A percentile compares a stretch with the other conserved stretches of the same genome.
Evolutionary conservation across 192 early-diverging fungal species (phyloP).

Genomic region (Coemansia sp.): DNA sequence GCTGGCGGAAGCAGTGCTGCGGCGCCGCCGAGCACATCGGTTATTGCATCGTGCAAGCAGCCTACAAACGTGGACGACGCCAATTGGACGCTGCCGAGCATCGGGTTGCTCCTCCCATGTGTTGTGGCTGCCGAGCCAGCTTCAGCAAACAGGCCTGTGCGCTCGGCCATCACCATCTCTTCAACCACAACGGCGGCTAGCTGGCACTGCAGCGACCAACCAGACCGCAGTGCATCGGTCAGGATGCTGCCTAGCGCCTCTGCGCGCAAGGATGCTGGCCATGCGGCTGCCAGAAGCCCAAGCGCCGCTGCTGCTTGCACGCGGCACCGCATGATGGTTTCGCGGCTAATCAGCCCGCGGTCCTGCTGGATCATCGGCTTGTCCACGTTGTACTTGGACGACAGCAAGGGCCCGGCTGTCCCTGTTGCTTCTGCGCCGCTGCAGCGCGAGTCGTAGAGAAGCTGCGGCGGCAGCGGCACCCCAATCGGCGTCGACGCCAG

Average conservation of each 20-base stretch:
- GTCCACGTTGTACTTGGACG: slow-evolving; percentile 77
- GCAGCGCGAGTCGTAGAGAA: slow-evolving; percentile 30
- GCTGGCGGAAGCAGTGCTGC: not conserved
- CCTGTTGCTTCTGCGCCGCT: not conserved
- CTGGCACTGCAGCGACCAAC: slow-evolving; percentile 78
- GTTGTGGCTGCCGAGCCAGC: too few relatives aligned
- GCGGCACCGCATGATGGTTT: slow-evolving; percentile 81
- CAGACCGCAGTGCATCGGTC: slow-evolving; percentile 64
- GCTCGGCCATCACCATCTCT: slow-evolving; percentile 72
- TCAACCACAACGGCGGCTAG: slow-evolving; percentile 76
- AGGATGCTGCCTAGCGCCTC: slow-evolving; percentile 59
- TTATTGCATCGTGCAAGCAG: slow-evolving; percentile 58
- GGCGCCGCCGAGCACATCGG: slow-evolving; percentile 49
- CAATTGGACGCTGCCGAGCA: slow-evolving; percentile 9
- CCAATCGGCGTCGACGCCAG: slow-evolving; percentile 88
- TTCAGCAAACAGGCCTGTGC: slow-evolving; percentile 23
- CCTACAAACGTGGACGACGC: slow-evolving; percentile 55
- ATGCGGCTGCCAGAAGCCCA: slow-evolving; percentile 69
- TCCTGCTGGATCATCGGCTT: slow-evolving; percentile 91
- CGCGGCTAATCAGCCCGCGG: slow-evolving; percentile 74
- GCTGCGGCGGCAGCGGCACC: slow-evolving; percentile 63
- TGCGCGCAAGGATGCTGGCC: slow-evolving; percentile 59
- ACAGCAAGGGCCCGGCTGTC: not conserved
- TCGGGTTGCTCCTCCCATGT: too few relatives aligned
- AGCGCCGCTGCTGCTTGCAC: slow-evolving; percentile 76